Evolutionary conservation across 2,329 filamentous ascomycete species (phyloP).

Genomic region (Ilyonectria destructans): DNA sequence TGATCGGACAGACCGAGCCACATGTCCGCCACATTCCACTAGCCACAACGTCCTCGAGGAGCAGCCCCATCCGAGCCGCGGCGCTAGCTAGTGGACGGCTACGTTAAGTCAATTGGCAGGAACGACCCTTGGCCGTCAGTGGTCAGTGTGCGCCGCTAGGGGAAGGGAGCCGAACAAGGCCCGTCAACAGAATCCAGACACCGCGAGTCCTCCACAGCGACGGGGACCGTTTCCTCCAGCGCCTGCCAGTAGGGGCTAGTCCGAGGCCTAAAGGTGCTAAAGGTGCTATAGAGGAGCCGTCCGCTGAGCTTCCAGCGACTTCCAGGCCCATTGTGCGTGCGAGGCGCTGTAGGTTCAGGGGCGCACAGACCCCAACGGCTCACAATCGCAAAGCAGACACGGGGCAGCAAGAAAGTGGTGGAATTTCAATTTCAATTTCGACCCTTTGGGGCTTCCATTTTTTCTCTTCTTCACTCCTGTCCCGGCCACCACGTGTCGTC

Average conservation of each 20-base stretch:
- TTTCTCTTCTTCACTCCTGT: slow-evolving; percentile 37
- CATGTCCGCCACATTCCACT: background rate
- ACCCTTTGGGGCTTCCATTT: slow-evolving; percentile 32
- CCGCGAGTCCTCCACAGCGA: background rate
- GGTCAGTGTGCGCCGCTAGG: slow-evolving; percentile 39
- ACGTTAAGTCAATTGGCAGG: slow-evolving; percentile 6
- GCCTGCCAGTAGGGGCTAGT: slow-evolving; percentile 25
- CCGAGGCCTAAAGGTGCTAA: background rate
- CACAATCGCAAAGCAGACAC: slow-evolving; percentile 49
- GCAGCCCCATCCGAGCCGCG: background rate
- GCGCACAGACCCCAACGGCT: slow-evolving; percentile 48
- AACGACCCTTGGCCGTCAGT: slow-evolving; percentile 15
- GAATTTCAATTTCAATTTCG: slow-evolving; percentile 46
- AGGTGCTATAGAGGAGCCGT: background rate
- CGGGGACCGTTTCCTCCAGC: background rate
- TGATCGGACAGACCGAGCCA: slow-evolving; percentile 35
- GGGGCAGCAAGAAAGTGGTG: slow-evolving; percentile 49
- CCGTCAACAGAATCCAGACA: slow-evolving; percentile 30
- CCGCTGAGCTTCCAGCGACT: slow-evolving; percentile 20
- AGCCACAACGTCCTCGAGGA: slow-evolving; percentile 2
- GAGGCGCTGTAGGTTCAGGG: slow-evolving; percentile 20
- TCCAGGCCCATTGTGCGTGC: slow-evolving; percentile 5
- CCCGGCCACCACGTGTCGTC: slow-evolving; percentile 29
- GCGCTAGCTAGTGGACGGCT: slow-evolving; percentile 4
- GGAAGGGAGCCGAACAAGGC: slow-evolving; percentile 42